Evolutionary conservation across 148 eudicot genomes (phyloP).

Genomic region (Diospyros kaki): DNA sequence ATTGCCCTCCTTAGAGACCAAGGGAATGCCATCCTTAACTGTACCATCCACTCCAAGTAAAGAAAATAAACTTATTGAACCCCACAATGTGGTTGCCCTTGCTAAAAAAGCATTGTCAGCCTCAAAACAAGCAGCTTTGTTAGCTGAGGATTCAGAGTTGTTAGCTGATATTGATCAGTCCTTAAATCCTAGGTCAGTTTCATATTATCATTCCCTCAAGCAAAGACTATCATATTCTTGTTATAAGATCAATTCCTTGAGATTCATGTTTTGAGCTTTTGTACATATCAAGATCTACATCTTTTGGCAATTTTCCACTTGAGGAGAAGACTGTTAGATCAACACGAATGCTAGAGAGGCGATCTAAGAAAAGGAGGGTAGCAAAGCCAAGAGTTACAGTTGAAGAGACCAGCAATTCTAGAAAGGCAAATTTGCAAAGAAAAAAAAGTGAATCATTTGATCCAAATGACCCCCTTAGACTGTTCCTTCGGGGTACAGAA

Average conservation of each 20-base stretch:
- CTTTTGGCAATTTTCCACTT: constrained; percentile 19
- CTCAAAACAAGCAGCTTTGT: constrained; percentile 57
- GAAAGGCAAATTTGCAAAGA: constrained; percentile 26
- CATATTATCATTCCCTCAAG: not conserved
- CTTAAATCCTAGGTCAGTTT: constrained; percentile 40
- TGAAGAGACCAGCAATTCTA: constrained; percentile 33
- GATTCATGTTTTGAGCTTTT: constrained; percentile 13
- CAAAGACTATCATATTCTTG: not conserved
- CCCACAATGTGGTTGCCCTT: constrained; percentile 50
- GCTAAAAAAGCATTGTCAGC: constrained; percentile 89
- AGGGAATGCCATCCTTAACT: constrained; percentile 25
- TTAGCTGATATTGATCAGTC: constrained; percentile 34
- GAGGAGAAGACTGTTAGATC: constrained; percentile 60
- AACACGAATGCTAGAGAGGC: constrained; percentile 75
- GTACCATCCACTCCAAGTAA: constrained; percentile 24
- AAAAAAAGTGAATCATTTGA: constrained; percentile 38
- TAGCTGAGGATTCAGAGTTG: constrained; percentile 39
- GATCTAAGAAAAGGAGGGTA: constrained; percentile 49
- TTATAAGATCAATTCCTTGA: not conserved
- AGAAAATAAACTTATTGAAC: constrained; percentile 27
- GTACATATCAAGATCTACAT: constrained; percentile 31
- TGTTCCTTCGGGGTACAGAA: constrained; percentile 65
- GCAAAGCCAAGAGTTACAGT: constrained; percentile 30
- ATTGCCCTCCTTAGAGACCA: constrained; percentile 35
- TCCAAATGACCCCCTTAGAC: constrained; percentile 66